phyloP scores from a whole-genome alignment of 1,284 basidiomycete genomes.

The Sphaerobolus stellatus region DNA sequence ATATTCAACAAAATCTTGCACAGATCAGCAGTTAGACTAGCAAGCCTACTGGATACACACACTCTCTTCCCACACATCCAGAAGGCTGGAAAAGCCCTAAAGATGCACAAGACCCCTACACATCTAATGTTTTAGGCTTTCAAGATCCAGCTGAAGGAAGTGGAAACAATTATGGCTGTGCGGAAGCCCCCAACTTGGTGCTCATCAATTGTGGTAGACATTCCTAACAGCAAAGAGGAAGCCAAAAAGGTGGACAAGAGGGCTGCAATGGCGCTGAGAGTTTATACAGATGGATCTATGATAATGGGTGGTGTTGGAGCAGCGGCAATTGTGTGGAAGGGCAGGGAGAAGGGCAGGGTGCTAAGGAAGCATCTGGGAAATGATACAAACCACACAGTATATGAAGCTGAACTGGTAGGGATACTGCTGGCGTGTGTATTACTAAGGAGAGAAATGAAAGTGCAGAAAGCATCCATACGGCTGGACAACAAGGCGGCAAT shows the following conservation, averaged over 20 bases:
- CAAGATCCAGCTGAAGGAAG: not conserved
- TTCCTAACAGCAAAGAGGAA: not conserved
- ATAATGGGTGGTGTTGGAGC: not conserved
- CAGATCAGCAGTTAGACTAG: constrained; percentile 1
- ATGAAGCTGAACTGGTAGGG: not conserved
- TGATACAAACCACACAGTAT: not conserved
- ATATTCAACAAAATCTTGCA: constrained; percentile 27
- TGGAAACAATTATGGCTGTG: not conserved
- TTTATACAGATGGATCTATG: not conserved
- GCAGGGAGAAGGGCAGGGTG: not conserved
- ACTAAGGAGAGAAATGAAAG: not conserved
- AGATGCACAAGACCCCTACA: not conserved
- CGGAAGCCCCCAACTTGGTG: not conserved
- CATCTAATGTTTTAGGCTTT: not conserved
- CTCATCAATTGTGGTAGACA: not conserved
- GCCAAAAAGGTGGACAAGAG: not conserved
- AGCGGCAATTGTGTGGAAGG: not conserved
- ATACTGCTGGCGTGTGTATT: not conserved
- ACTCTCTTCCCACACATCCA: not conserved
- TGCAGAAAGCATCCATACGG: not conserved
- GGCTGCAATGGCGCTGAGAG: not conserved
- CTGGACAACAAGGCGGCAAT: not conserved
- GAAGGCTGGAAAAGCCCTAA: not conserved
- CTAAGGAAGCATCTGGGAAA: not conserved
- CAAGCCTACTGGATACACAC: not conserved